Conservation (phyloP, 1,139 yeast genomes). For the Kurtzmaniella quercitrusa region DNA sequence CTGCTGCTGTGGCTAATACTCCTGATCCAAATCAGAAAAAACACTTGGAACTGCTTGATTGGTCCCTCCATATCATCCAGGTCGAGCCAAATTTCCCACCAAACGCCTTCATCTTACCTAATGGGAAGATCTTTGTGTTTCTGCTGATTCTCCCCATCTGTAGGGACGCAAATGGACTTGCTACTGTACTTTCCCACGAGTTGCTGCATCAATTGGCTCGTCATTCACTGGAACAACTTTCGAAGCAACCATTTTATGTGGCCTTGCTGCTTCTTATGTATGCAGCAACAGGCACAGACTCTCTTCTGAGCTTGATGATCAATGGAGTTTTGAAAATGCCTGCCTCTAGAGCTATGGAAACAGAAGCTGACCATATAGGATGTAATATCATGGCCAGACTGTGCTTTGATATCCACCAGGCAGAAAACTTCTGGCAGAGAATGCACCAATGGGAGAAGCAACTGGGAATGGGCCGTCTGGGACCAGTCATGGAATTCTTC, state of each 20-base stretch:
- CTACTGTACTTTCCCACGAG: constrained; percentile 91
- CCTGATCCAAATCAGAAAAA: constrained; percentile 23
- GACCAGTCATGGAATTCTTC: constrained; percentile 54
- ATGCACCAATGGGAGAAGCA: constrained; percentile 60
- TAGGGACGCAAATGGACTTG: constrained; percentile 81
- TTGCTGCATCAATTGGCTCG: constrained; percentile 91
- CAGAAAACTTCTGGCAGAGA: constrained; percentile 76
- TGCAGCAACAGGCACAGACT: constrained; percentile 43
- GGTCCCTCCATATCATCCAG: constrained; percentile 81
- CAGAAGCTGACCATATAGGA: constrained; percentile 95
- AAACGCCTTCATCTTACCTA: constrained; percentile 93
- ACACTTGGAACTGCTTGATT: constrained; percentile 45
- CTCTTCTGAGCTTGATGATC: constrained; percentile 50
- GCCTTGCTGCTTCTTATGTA: constrained; percentile 47
- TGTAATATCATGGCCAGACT: constrained; percentile 86
- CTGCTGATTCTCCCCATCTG: constrained; percentile 77
- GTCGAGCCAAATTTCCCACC: constrained; percentile 67
- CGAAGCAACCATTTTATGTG: constrained; percentile 59
- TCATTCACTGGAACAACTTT: constrained; percentile 79
- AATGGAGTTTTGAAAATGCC: constrained; percentile 69
- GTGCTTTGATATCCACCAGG: constrained; percentile 74
- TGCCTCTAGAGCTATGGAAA: constrained; percentile 87
- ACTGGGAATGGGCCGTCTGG: constrained; percentile 18
- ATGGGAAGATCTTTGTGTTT: constrained; percentile 91
- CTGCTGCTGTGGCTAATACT: constrained; percentile 42